Base-by-base conservation (phyloP, 352 stramenopile species). In the Phytophthora rubi region DNA sequence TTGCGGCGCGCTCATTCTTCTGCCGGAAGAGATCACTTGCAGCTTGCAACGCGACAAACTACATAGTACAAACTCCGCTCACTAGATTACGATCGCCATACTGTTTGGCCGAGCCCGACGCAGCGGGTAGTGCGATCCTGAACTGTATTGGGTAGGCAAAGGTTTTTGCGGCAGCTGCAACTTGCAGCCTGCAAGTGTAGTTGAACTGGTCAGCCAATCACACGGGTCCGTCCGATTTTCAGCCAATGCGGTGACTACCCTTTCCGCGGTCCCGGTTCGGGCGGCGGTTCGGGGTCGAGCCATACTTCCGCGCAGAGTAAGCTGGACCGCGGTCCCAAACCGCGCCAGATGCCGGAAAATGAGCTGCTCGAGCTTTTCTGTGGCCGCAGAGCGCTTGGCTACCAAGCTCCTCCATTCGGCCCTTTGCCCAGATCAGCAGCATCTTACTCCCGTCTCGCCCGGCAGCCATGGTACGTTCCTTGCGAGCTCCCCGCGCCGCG, bases 391-490 rank as follows among this genome's bases (percentile, higher is more conserved):
- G 65, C 65, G 75, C 65, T 81, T 71, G 59, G 63, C 58, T 54
- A 63, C 26, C 35, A 37, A 66, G 62, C 62, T 69, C n/a, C 32
- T 71, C 73, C 72, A 80, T 81, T 77, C 23, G 23, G 23, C 23
- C 23, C 23, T 78, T 77, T 75, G 53, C 72, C 35, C 75, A 71
- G 68, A 74, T 79, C 76, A 79, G 71, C 73, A 76, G 76, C 72
- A 77, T 73, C 70, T 71, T 71, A 77, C 76, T 75, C 64, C 23
- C 23, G 56, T 77, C 66, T 73, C 61, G 59, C 65, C 64, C 62
- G 64, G 70, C 58, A 81, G 72, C 73, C 73, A 83, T 83, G 76
- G 76, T 83, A 79, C 66, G 76, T 77, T 63, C 61, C 51, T 65
- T 18, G 30, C 30, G 35, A 53, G 33, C 51, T 32, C 48, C 62